Percentiles rank a stretch among this genome's conserved stretches.
Evolutionary conservation across 257 asterid genomes (phyloP).

Genomic region (Nicotiana knightiana): DNA sequence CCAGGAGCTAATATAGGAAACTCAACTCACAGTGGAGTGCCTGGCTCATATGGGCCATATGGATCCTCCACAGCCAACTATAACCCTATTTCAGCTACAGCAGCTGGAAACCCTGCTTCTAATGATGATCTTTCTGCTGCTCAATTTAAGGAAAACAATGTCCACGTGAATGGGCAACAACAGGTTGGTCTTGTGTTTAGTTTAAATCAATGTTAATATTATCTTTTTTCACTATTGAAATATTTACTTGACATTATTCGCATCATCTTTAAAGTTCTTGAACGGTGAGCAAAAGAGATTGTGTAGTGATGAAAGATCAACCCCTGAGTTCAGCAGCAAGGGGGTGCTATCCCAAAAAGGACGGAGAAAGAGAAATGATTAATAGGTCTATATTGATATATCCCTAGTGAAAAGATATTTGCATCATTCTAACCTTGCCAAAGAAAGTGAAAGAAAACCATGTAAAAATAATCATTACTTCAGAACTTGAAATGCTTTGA

Average conservation of each 20-base stretch:
- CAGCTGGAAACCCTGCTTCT: conserved; percentile 57
- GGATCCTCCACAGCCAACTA: conserved; percentile 60
- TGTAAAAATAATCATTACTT: not conserved
- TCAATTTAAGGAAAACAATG: conserved; percentile 59
- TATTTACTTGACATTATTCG: not conserved
- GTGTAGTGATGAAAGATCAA: not conserved
- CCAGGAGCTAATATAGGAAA: conserved; percentile 68
- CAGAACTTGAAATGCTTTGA: not conserved
- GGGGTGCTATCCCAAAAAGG: conserved; percentile 58
- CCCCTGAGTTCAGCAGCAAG: not conserved
- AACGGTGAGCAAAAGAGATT: not conserved
- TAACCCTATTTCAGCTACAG: conserved; percentile 42
- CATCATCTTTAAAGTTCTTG: not conserved
- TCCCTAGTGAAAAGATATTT: conserved; percentile 30
- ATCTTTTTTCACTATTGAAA: conserved; percentile 40
- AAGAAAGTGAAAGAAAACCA: not conserved
- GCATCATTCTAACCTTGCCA: not conserved
- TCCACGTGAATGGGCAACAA: conserved; percentile 49
- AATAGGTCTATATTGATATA: conserved; percentile 42
- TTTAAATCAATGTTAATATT: conserved; percentile 54
- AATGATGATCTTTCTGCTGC: conserved; percentile 61
- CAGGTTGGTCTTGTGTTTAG: conserved; percentile 68
- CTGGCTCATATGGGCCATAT: conserved; percentile 71
- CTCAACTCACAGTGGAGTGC: conserved; percentile 52
- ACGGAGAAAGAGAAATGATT: conserved; percentile 17